Conservation (phyloP, 805 yeast species). For the Monosporozyma yasuniensis region DNA sequence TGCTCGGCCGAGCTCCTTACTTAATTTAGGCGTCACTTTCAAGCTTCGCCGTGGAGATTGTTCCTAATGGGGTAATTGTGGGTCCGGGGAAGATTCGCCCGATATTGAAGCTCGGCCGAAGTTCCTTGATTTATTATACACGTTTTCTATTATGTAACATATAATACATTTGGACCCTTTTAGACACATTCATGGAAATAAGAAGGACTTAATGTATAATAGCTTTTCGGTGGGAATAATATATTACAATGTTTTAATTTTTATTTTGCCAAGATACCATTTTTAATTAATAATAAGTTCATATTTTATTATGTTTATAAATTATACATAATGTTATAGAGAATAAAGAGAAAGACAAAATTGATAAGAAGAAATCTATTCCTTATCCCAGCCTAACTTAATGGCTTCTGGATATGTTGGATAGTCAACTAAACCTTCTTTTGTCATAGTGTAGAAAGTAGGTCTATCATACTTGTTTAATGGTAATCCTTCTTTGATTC, state of each 20-base stretch:
- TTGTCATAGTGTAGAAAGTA: slow-evolving; percentile 37
- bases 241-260: too few relatives aligned
- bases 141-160: too few relatives aligned
- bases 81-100: not conserved
- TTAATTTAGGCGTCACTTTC: too few relatives aligned
- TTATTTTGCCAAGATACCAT: too few relatives aligned
- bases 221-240: too few relatives aligned
- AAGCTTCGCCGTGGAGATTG: too few relatives aligned
- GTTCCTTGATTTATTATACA: not conserved
- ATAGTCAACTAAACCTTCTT: slow-evolving; percentile 38
- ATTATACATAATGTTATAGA: too few relatives aligned
- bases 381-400: slow-evolving; percentile 12
- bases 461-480: slow-evolving; percentile 39
- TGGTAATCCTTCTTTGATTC: slow-evolving; percentile 35
- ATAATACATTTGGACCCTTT: too few relatives aligned
- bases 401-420: slow-evolving; percentile 29
- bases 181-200: not conserved
- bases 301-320: too few relatives aligned
- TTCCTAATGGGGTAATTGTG: too few relatives aligned
- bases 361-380: not conserved
- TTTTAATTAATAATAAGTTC: too few relatives aligned
- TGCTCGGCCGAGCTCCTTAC: too few relatives aligned
- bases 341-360: not conserved
- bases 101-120: not conserved
- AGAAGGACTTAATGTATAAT: not conserved